A percentile compares a stretch with the other conserved stretches of the same genome.
These are phyloP conservation scores for Podaxis carcinomalis DNA, from an alignment of 768 basidiomycete genomes.

Conservation along the genomic window DNA sequence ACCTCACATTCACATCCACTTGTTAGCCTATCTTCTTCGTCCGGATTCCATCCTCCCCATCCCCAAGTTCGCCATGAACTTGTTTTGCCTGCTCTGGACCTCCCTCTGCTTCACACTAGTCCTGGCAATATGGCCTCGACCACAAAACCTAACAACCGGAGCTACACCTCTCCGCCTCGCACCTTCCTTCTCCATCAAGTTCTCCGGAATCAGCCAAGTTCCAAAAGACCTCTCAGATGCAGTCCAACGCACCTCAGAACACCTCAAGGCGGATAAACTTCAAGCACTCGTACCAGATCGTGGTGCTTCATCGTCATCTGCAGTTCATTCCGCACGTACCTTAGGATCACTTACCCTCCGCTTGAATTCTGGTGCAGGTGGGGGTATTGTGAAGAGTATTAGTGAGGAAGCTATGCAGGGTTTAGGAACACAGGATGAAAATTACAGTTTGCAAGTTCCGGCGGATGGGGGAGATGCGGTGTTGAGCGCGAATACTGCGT, in stretches of 20 bases:
- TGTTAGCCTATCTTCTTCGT: not conserved
- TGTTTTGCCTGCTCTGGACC: conserved; percentile 2
- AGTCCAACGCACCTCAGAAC: conserved; percentile 40
- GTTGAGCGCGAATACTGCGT: conserved; percentile 55
- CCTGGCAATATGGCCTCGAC: conserved; percentile 44
- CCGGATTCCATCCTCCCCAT: not conserved
- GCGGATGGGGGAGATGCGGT: conserved; percentile 47
- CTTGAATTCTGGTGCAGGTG: conserved; percentile 22
- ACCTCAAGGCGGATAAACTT: conserved; percentile 49
- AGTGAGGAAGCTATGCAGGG: conserved; percentile 47
- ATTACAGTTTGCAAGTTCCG: conserved; percentile 55
- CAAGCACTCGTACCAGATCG: conserved; percentile 57
- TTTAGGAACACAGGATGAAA: conserved; percentile 48
- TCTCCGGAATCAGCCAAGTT: conserved; percentile 28
- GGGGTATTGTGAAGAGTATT: conserved; percentile 36
- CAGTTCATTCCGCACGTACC: conserved; percentile 33
- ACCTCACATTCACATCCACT: not conserved
- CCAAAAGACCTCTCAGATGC: conserved; percentile 61
- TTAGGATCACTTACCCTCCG: conserved; percentile 42
- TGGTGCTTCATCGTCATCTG: conserved; percentile 40
- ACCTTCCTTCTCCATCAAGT: conserved; percentile 43
- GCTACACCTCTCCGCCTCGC: conserved; percentile 42
- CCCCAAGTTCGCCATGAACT: not conserved
- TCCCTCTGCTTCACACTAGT: conserved; percentile 13
- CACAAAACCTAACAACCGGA: conserved; percentile 40